These are phyloP conservation scores for Dioscorea zingiberensis DNA, from an alignment of 106 monocot species.

Conservation along the genomic window DNA sequence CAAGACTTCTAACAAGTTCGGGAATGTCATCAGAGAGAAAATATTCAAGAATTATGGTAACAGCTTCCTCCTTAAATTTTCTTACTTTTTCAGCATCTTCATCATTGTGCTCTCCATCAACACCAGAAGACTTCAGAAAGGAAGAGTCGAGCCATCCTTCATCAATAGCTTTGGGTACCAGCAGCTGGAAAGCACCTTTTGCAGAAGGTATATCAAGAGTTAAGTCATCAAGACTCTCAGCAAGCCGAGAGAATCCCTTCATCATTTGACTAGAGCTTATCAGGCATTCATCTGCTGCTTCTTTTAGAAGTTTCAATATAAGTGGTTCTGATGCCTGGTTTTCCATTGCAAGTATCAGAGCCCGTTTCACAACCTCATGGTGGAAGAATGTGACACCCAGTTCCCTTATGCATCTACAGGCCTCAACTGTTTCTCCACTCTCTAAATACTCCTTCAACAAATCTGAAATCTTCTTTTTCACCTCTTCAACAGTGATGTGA, in stretches of 20 bases:
- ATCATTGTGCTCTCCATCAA: constrained; percentile 13
- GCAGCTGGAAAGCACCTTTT: constrained; percentile 33
- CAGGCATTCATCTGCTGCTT: constrained; percentile 49
- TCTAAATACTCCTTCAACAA: constrained; percentile 64
- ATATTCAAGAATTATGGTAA: constrained; percentile 70
- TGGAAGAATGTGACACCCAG: constrained; percentile 76
- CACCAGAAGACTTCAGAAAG: constrained; percentile 21
- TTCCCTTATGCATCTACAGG: constrained; percentile 77
- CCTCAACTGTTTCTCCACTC: constrained; percentile 66
- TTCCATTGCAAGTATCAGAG: constrained; percentile 60
- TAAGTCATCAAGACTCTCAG: constrained; percentile 72
- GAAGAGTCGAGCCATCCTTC: constrained; percentile 75
- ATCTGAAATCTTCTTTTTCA: constrained; percentile 65
- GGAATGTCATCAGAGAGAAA: constrained; percentile 85
- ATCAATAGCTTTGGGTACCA: constrained; percentile 43
- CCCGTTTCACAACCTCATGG: constrained; percentile 85
- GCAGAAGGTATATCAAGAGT: constrained; percentile 80
- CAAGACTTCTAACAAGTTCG: constrained; percentile 64
- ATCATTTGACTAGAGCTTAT: constrained; percentile 88
- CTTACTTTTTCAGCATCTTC: constrained; percentile 38
- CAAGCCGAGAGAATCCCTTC: constrained; percentile 65
- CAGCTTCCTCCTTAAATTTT: constrained; percentile 58
- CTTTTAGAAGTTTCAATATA: constrained; percentile 55
- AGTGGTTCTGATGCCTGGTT: constrained; percentile 36
- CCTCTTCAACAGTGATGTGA: constrained; percentile 66